Evolutionary conservation across 148 eudicot genomes (phyloP), one percentile per base, ranked within the genome.

Genomic region (Vaccinium macrocarpon): DNA sequence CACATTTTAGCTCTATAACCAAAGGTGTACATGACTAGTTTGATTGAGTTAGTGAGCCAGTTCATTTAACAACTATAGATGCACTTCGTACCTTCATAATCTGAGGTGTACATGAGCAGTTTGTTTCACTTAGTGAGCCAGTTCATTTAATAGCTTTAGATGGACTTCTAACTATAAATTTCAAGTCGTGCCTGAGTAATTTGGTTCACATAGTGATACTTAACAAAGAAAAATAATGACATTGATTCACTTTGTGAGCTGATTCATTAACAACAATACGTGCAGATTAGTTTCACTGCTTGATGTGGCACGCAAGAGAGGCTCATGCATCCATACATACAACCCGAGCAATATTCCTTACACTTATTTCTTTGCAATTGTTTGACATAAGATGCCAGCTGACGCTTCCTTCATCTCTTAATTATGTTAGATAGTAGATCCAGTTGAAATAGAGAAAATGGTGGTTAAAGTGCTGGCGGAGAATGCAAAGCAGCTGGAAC

Each of bases 401-500:
- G 13, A n/a, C 12, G 3, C 16, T 23, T 79, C 79, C 16, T 59
- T 79, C 68, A 68, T 21, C 49, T 74, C 13, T 86, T 49, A 11
- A 42, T 49, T 56, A 68, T 55, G 70, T 61, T 97, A 97, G 99
- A 97, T 93, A 80, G 90, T 87, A 46, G 96, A 97, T 86, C 90
- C 93, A 6, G 82, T 68, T 80, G 95, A 93, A 91, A 93, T 97
- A 64, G 95, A 94, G 90, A 92, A 92, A 88, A 93, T 95, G 89
- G 90, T 94, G 46, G 93, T 94, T 83, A 88, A 88, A 86, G 96
- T 95, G 82, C 84, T 95, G 27, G 89, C 91, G 42, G 93, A 90
- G 52, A 91, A 95, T 81, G 94, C 94, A 15, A 95, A 95, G 90
- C 98, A 95, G 88, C 91, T 97, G 78, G 98, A 91, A 87, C 94